Percentiles rank a stretch among this genome's conserved stretches.
Conservation (phyloP, 805 yeast genomes). For the Metschnikowia picachoensis region DNA sequence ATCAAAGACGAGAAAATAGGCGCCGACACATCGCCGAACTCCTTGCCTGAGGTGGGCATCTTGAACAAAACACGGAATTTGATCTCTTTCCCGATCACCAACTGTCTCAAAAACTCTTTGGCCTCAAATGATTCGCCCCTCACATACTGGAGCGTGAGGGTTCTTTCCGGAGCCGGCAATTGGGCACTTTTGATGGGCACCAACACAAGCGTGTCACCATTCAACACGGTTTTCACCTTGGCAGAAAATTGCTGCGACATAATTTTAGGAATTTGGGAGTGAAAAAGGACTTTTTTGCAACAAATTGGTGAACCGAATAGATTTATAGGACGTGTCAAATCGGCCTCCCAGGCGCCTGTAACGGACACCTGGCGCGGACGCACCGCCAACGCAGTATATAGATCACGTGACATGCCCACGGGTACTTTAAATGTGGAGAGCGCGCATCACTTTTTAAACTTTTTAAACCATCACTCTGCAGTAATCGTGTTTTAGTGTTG, state of each 20-base stretch:
- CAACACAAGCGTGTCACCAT: conserved; percentile 68
- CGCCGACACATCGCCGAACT: conserved; percentile 67
- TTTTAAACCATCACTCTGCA: no score
- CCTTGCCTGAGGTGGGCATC: conserved; percentile 48
- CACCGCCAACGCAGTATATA: no score
- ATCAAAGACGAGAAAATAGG: conserved; percentile 60
- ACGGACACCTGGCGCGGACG: no score
- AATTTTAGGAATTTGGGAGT: not conserved
- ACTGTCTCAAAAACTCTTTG: conserved; percentile 57
- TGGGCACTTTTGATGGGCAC: conserved; percentile 44
- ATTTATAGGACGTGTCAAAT: no score
- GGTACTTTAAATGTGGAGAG: no score
- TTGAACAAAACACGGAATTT: conserved; percentile 56
- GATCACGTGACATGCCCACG: no score
- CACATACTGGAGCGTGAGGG: conserved; percentile 61
- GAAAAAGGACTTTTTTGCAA: not conserved
- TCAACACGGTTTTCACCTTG: conserved; percentile 64
- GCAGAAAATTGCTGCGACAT: conserved; percentile 32
- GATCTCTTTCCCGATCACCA: conserved; percentile 63
- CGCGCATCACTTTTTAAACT: no score
- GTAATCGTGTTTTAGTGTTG: no score
- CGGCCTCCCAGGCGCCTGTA: no score
- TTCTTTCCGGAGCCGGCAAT: conserved; percentile 50
- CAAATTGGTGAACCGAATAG: not conserved
- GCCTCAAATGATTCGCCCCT: conserved; percentile 57